These are phyloP conservation scores for Suillus paluster DNA, from an alignment of 768 basidiomycete genomes.

Conservation along the genomic window DNA sequence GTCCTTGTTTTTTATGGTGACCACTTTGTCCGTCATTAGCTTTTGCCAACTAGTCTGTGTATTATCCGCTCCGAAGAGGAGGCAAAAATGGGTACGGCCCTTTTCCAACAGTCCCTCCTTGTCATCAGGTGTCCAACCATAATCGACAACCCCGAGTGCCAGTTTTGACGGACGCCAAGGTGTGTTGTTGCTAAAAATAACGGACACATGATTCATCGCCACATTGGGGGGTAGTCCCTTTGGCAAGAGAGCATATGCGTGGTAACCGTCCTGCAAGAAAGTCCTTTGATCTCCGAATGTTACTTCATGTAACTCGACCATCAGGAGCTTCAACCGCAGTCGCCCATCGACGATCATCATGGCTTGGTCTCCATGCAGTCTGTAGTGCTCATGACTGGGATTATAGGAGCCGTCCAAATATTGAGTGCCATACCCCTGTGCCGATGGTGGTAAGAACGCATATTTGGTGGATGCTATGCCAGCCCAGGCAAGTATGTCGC, in stretches of 20 bases:
- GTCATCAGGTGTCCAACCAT: slow-evolving; percentile 19
- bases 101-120: slow-evolving; percentile 13
- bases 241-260: background rate
- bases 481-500: slow-evolving; percentile 29
- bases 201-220: background rate
- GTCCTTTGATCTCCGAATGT: background rate
- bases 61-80: slow-evolving; percentile 17
- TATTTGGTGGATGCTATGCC: slow-evolving; percentile 15
- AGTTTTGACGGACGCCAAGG: slow-evolving; percentile 2
- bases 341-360: background rate
- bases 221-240: background rate
- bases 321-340: background rate
- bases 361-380: slow-evolving; percentile 25
- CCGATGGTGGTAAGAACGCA: slow-evolving; percentile 19
- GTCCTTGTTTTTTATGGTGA: slow-evolving; percentile 17
- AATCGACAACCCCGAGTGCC: slow-evolving; percentile 27
- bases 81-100: slow-evolving; percentile 20
- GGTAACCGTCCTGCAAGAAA: background rate
- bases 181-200: background rate
- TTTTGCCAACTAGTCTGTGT: slow-evolving; percentile 14
- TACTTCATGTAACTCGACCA: background rate
- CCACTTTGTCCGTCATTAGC: slow-evolving; percentile 20
- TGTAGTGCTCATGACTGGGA: slow-evolving; percentile 17
- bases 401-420: slow-evolving; percentile 10
- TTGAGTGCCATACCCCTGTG: slow-evolving; percentile 14